Evolutionary conservation across 371 early-diverging fungal species (phyloP).

Genomic region (Mucor ambiguus): DNA sequence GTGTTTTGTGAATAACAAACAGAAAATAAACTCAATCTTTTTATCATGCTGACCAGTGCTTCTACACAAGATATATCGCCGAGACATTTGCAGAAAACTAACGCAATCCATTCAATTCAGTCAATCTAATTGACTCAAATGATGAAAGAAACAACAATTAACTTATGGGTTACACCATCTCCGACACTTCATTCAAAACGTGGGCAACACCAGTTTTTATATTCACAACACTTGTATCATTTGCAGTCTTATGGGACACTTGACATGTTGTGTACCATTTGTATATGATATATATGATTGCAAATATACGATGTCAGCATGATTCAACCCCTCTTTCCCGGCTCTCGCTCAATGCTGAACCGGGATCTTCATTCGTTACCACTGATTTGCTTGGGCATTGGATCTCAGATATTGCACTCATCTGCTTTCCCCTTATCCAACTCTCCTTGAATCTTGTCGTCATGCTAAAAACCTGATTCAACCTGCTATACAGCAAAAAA

Average conservation of each 20-base stretch:
- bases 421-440: neutral
- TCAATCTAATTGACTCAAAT: neutral
- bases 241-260: neutral
- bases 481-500: neutral
- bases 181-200: constrained; percentile 13
- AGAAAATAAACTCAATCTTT: neutral
- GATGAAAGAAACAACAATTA: neutral
- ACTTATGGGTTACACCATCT: constrained; percentile 4
- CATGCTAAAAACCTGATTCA: constrained; percentile 6
- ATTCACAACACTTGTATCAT: constrained; percentile 4
- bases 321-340: neutral
- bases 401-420: neutral
- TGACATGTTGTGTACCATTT: constrained; percentile 8
- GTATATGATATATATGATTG: neutral
- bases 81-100: neutral
- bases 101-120: neutral
- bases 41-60: neutral
- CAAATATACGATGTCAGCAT: neutral
- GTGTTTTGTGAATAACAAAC: neutral
- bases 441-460: constrained; percentile 1
- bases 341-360: neutral
- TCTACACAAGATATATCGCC: neutral
- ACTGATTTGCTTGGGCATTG: neutral
- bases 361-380: neutral
- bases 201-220: constrained; percentile 16